A percentile compares a stretch with the other conserved stretches of the same genome.
Evolutionary conservation across 371 early-diverging fungal genomes (phyloP).

Genomic region (Circinella minor): DNA sequence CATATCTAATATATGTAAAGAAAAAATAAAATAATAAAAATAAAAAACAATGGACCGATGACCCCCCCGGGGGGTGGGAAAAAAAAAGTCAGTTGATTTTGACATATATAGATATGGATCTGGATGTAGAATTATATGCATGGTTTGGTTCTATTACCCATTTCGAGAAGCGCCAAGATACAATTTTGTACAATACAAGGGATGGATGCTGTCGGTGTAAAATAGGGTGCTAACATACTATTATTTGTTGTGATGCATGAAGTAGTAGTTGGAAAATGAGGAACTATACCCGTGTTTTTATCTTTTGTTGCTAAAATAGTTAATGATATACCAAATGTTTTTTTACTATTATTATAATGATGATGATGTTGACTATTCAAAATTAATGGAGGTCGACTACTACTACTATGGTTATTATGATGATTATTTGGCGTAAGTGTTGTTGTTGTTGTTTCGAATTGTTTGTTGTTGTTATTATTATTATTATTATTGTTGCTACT

Average conservation of each 20-base stretch:
- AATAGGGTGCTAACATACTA: conserved; percentile 56
- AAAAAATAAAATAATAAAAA: no score
- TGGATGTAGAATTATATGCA: background rate
- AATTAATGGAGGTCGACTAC: conserved; percentile 20
- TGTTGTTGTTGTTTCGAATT: no score
- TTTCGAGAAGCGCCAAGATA: conserved; percentile 70
- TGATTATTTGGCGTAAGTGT: no score
- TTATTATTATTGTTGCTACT: background rate
- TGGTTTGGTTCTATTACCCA: conserved; percentile 63
- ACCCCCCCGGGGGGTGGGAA: no score
- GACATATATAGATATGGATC: no score
- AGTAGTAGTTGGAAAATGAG: background rate
- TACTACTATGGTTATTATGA: conserved; percentile 24
- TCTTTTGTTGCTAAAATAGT: conserved; percentile 42
- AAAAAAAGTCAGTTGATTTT: background rate
- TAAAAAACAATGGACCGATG: no score
- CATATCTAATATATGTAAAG: conserved; percentile 64
- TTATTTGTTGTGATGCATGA: conserved; percentile 16
- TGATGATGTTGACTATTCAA: conserved; percentile 28
- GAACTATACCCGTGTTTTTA: conserved; percentile 45
- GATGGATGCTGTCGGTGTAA: conserved; percentile 57
- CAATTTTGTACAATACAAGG: conserved; percentile 86
- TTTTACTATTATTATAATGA: conserved; percentile 41
- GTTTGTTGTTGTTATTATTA: no score
- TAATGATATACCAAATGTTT: conserved; percentile 51